Conservation (phyloP, 495 filamentous ascomycete genomes). For the Aspergillus campestris region DNA sequence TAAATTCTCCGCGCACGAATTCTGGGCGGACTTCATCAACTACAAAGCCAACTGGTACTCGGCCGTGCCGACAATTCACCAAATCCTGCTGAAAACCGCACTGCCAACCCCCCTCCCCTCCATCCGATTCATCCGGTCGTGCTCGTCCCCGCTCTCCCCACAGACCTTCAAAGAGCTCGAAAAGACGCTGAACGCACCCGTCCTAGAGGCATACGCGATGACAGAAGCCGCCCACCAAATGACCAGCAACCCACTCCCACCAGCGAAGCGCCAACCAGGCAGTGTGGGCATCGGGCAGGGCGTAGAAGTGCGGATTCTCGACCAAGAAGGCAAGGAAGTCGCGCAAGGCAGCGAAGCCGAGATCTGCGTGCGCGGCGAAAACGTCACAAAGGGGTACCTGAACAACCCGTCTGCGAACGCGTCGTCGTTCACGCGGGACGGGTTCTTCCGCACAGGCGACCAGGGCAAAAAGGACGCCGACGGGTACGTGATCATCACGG, state of each 20-base stretch:
- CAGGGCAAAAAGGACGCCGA: constrained; percentile 68
- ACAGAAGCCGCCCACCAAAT: constrained; percentile 87
- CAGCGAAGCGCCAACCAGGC: constrained; percentile 62
- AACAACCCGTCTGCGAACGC: constrained; percentile 70
- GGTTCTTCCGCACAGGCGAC: constrained; percentile 80
- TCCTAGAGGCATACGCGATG: constrained; percentile 87
- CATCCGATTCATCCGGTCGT: constrained; percentile 83
- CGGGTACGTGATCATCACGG: constrained; percentile 69
- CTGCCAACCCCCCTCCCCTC: constrained; percentile 53
- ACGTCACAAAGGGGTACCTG: constrained; percentile 75
- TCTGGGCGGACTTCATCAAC: constrained; percentile 66
- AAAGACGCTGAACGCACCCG: constrained; percentile 61
- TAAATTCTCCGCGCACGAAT: constrained; percentile 73
- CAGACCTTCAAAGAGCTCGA: constrained; percentile 70
- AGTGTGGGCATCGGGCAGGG: constrained; percentile 74
- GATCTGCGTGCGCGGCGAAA: constrained; percentile 70
- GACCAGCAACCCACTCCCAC: constrained; percentile 77
- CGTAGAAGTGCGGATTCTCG: constrained; percentile 69
- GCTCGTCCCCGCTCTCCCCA: constrained; percentile 72
- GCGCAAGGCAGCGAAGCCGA: constrained; percentile 60
- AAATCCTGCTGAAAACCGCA: constrained; percentile 68
- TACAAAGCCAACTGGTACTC: constrained; percentile 83
- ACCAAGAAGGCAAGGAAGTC: constrained; percentile 52
- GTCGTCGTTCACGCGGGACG: constrained; percentile 55
- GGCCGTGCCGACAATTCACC: constrained; percentile 81